Base-by-base conservation (phyloP, 805 yeast species). In the Grigorovia transvaalensis region DNA sequence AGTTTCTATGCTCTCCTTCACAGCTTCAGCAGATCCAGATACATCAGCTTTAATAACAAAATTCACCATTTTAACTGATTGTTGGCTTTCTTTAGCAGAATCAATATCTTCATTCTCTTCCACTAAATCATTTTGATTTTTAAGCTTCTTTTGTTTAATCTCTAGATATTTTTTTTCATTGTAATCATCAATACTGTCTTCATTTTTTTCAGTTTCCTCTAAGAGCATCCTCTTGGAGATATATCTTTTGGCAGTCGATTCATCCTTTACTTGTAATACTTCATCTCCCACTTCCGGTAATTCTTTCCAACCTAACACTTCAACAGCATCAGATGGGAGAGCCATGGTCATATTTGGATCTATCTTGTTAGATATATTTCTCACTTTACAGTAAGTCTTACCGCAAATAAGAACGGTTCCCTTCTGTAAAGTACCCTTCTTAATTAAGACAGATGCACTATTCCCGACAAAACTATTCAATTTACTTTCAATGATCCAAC, bases 1-100 rank as follows among this genome's bases (percentile, higher is more conserved):
- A 12, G 82, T 82, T 53, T 76, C 74, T 47, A 93, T 80, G 58
- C 91, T 81, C 65, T 90, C 96, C 42, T 73, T 76, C 38, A 93
- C 85, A 1, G 99, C 99, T 64, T 93, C 99, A 0, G 87, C 85
- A 0, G 98, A 90, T 0, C 99, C 99, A 58, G 84, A 82, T 1
- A 91, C 97, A 69, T 93, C 99, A 0, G 96, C 86, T 63, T 87
- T 88, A 40, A 93, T 73, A 29, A 93, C 82, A 57, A 83, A 88
- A 33, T 80, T 79, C 4, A 80, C 69, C 13, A 70, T 65, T 30
- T 57, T 59, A 5, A 63, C 61, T 44, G 43, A 53, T 20, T 51
- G 54, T 3, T 59, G 59, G 3, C 58, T 59, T 9, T 63, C 69
- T 12, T 56, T 57, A n/a, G 45, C 59, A 8, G 61, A 72, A 51